A percentile compares a stretch with the other conserved stretches of the same genome.
phyloP scores from a whole-genome alignment of 2,329 filamentous ascomycete species.

The Aspergillus fischeri region DNA sequence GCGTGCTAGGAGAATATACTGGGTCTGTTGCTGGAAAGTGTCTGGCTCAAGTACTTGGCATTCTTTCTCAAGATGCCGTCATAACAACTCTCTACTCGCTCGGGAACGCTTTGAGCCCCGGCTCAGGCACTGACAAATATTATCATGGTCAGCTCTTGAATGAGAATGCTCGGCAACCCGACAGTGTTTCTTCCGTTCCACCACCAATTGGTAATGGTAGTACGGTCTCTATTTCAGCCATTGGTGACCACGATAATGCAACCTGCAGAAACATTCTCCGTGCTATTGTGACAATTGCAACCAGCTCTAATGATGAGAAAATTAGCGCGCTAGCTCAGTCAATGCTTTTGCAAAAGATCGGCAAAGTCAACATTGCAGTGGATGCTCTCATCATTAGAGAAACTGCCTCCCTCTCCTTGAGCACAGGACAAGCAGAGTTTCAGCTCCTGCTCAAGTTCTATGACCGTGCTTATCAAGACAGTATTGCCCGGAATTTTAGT shows the following conservation, averaged over 20 bases:
- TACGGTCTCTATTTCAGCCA: constrained; percentile 67
- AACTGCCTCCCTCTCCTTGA: constrained; percentile 70
- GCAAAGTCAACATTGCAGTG: constrained; percentile 73
- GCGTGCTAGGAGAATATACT: constrained; percentile 59
- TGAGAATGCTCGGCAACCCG: constrained; percentile 42
- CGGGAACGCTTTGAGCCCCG: constrained; percentile 88
- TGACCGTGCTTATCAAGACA: constrained; percentile 68
- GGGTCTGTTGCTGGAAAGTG: constrained; percentile 78
- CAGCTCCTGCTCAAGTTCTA: constrained; percentile 82
- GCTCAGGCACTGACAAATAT: constrained; percentile 48
- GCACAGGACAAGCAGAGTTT: constrained; percentile 76
- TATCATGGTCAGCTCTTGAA: constrained; percentile 29
- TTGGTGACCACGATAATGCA: constrained; percentile 71
- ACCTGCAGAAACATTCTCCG: constrained; percentile 90
- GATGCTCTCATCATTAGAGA: constrained; percentile 84
- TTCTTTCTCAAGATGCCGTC: constrained; percentile 84
- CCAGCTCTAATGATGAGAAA: constrained; percentile 77
- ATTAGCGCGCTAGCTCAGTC: constrained; percentile 90
- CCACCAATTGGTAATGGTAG: constrained; percentile 32
- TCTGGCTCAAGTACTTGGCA: constrained; percentile 73
- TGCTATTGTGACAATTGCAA: constrained; percentile 86
- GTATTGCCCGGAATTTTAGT: constrained; percentile 64
- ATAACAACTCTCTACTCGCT: constrained; percentile 95
- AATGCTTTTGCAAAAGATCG: constrained; percentile 94
- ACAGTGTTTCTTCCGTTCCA: constrained; percentile 43